phyloP scores from a whole-genome alignment of 495 filamentous ascomycete genomes.

The Penicillium samsonianum region DNA sequence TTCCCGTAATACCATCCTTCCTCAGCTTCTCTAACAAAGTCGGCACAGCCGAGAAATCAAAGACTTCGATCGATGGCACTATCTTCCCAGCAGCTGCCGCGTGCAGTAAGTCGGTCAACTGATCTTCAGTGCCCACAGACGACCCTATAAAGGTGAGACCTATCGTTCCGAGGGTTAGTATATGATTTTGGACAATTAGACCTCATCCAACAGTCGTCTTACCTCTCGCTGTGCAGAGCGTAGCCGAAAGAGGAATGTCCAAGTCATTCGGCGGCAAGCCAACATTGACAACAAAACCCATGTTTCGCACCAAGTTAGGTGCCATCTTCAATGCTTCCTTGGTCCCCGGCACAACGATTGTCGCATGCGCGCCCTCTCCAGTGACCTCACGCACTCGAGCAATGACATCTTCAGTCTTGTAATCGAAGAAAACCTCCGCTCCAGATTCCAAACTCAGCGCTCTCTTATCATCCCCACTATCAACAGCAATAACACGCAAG shows the following conservation, averaged over 20 bases:
- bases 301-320: constrained; percentile 30
- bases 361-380: constrained; percentile 35
- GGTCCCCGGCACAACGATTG: constrained; percentile 31
- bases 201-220: constrained; percentile 4
- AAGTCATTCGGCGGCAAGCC: constrained; percentile 33
- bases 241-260: constrained; percentile 31
- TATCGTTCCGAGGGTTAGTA: constrained; percentile 6
- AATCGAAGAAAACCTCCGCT: constrained; percentile 35
- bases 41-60: constrained; percentile 25
- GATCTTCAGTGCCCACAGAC: constrained; percentile 32
- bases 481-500: constrained; percentile 37
- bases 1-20: constrained; percentile 25
- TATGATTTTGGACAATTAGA: neutral
- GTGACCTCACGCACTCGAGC: constrained; percentile 31
- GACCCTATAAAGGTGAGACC: constrained; percentile 32
- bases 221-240: constrained; percentile 34
- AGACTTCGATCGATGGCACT: constrained; percentile 27
- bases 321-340: constrained; percentile 30
- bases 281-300: constrained; percentile 33
- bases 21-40: constrained; percentile 20
- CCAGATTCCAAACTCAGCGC: constrained; percentile 33
- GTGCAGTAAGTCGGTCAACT: constrained; percentile 28
- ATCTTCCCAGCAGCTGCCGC: constrained; percentile 24
- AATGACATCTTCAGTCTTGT: constrained; percentile 30
- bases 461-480: constrained; percentile 33